Percentiles rank a stretch among this genome's conserved stretches.
Conservation (phyloP, 2,329 filamentous ascomycete genomes). For the Alternaria atra region DNA sequence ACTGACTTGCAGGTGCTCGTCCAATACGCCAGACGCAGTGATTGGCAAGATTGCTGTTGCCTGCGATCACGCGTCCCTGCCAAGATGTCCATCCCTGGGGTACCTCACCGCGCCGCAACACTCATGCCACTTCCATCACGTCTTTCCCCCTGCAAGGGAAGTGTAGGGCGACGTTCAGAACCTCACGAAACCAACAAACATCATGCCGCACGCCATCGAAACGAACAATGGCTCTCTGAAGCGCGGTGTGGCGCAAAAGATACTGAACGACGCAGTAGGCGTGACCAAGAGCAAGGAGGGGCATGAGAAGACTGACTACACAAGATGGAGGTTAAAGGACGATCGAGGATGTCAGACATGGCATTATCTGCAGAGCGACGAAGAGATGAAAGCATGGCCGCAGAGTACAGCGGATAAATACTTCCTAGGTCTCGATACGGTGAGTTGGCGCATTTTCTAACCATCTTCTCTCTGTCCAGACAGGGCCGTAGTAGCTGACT, state of each 20-base stretch:
- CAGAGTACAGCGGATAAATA: conserved; percentile 91
- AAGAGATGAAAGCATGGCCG: conserved; percentile 79
- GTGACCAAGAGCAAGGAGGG: conserved; percentile 20
- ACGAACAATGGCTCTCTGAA: conserved; percentile 30
- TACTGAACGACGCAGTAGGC: conserved; percentile 23
- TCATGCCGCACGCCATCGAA: conserved; percentile 39
- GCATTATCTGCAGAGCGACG: conserved; percentile 83
- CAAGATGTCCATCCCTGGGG: conserved; percentile 27
- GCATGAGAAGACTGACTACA: conserved; percentile 73
- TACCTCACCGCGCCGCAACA: conserved; percentile 14
- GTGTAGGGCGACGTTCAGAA: neutral
- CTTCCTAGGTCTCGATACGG: conserved; percentile 80
- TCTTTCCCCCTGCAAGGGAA: conserved; percentile 7
- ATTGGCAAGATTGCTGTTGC: neutral
- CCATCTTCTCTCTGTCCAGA: neutral
- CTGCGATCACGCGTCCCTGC: conserved; percentile 21
- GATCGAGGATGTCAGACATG: conserved; percentile 89
- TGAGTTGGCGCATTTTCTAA: conserved; percentile 52
- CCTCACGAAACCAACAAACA: conserved; percentile 1
- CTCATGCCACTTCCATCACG: conserved; percentile 9
- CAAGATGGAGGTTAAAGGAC: conserved; percentile 84
- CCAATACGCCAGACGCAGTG: neutral
- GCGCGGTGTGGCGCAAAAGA: conserved; percentile 19
- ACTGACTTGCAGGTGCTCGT: neutral
- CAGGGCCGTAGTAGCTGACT: neutral